phyloP scores from a whole-genome alignment of 164 flowering plant species.

The Magnolia officinalis region DNA sequence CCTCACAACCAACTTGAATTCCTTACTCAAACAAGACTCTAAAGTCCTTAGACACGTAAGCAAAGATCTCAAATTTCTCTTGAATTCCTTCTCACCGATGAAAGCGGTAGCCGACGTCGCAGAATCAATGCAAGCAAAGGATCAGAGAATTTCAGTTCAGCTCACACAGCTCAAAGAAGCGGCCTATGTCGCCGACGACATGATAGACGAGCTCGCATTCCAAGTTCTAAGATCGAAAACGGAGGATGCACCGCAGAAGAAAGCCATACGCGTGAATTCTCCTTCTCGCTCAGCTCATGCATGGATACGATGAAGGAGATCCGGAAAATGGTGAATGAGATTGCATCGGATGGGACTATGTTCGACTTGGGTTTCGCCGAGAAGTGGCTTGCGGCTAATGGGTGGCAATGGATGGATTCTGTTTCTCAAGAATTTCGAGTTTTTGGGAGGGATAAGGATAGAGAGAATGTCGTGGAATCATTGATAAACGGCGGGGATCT shows the following conservation, averaged over 20 bases:
- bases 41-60: neutral
- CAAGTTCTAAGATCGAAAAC: neutral
- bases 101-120: neutral
- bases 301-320: neutral
- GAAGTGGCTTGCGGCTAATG: neutral
- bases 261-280: neutral
- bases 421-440: neutral
- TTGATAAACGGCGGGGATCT: too few relatives aligned
- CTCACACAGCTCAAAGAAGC: neutral
- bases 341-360: neutral
- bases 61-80: neutral
- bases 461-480: neutral
- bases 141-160: neutral
- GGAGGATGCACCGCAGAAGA: neutral
- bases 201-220: neutral
- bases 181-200: constrained; percentile 7
- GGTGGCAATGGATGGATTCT: too few relatives aligned
- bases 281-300: neutral
- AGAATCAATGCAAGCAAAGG: neutral
- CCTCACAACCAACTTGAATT: neutral
- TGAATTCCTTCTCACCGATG: neutral
- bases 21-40: neutral
- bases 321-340: neutral
- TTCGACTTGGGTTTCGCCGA: neutral
- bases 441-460: constrained; percentile 1